A percentile compares a stretch with the other conserved stretches of the same genome.
phyloP scores from a whole-genome alignment of 768 basidiomycete species.

The Clitopilus hobsonii region DNA sequence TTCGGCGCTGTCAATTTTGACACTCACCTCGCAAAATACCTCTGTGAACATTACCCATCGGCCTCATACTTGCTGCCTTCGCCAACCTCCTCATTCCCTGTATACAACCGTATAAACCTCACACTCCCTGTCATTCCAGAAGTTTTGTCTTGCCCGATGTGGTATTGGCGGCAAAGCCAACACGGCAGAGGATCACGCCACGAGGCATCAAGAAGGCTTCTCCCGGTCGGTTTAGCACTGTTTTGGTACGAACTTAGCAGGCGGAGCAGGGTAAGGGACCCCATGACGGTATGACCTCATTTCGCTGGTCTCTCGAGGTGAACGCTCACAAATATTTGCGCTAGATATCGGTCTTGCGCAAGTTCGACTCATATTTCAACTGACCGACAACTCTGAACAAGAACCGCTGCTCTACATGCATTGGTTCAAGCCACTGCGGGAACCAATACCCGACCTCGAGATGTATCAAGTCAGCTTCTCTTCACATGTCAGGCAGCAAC shows the following conservation, averaged over 20 bases:
- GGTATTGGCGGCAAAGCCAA: no score
- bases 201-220: slow-evolving; percentile 12
- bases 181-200: no score
- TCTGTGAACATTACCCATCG: not conserved
- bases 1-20: no score
- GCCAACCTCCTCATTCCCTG: slow-evolving; percentile 2
- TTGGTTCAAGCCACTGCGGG: slow-evolving; percentile 19
- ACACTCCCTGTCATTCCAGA: slow-evolving; percentile 13
- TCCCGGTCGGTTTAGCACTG: slow-evolving; percentile 16
- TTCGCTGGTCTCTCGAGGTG: not conserved
- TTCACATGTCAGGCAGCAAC: slow-evolving; percentile 4
- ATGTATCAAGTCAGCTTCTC: slow-evolving; percentile 16
- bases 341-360: slow-evolving; percentile 19
- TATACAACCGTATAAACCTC: slow-evolving; percentile 10
- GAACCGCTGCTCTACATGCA: slow-evolving; percentile 20
- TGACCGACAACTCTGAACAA: slow-evolving; percentile 11
- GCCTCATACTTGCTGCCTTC: not conserved
- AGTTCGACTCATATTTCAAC: slow-evolving; percentile 19
- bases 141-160: no score
- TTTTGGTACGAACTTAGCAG: slow-evolving; percentile 11
- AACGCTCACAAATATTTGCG: not conserved
- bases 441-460: slow-evolving; percentile 5
- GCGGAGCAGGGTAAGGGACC: slow-evolving; percentile 1
- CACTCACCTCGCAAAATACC: no score
- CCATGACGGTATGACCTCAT: slow-evolving; percentile 6